Percentiles rank a stretch among this genome's conserved stretches.
Evolutionary conservation across 2,329 filamentous ascomycete genomes (phyloP).

Genomic region (Hypoxylon sp.): DNA sequence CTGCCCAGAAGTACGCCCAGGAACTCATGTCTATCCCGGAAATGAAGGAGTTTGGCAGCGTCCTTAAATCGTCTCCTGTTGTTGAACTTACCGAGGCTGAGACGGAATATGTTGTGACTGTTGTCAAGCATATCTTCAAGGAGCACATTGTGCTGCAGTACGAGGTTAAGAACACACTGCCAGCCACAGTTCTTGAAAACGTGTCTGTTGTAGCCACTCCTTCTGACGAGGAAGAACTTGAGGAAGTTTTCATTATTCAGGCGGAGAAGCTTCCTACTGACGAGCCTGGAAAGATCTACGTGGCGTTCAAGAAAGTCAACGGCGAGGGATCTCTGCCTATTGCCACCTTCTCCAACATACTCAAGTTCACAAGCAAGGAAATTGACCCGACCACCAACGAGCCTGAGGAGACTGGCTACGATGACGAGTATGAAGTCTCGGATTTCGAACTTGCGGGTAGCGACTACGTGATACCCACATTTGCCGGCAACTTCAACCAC

Average conservation of each 20-base stretch:
- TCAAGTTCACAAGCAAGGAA: slow-evolving; percentile 98
- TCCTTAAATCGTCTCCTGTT: slow-evolving; percentile 89
- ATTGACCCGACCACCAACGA: slow-evolving; percentile 95
- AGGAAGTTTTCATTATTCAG: slow-evolving; percentile 95
- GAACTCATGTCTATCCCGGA: slow-evolving; percentile 91
- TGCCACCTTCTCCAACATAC: slow-evolving; percentile 87
- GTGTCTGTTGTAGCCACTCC: slow-evolving; percentile 86
- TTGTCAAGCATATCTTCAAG: slow-evolving; percentile 98
- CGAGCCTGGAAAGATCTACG: slow-evolving; percentile 93
- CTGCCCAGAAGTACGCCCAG: slow-evolving; percentile 89
- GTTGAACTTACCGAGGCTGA: slow-evolving; percentile 96
- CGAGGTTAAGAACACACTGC: slow-evolving; percentile 96
- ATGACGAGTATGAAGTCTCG: slow-evolving; percentile 97
- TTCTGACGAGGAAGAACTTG: slow-evolving; percentile 82
- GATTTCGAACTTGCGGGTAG: slow-evolving; percentile 91
- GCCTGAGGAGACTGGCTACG: slow-evolving; percentile 91
- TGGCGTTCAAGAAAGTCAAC: slow-evolving; percentile 87
- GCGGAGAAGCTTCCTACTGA: slow-evolving; percentile 85
- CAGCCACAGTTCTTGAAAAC: slow-evolving; percentile 89
- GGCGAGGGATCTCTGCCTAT: slow-evolving; percentile 83
- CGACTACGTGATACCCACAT: slow-evolving; percentile 94
- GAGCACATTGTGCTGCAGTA: slow-evolving; percentile 96
- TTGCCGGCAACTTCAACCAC: slow-evolving; percentile 94
- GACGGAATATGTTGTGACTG: slow-evolving; percentile 94
- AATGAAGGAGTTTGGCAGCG: slow-evolving; percentile 86